These are phyloP conservation scores for Pezicula rhizophila DNA, from an alignment of 2,329 filamentous ascomycete genomes.

Conservation along the genomic window DNA sequence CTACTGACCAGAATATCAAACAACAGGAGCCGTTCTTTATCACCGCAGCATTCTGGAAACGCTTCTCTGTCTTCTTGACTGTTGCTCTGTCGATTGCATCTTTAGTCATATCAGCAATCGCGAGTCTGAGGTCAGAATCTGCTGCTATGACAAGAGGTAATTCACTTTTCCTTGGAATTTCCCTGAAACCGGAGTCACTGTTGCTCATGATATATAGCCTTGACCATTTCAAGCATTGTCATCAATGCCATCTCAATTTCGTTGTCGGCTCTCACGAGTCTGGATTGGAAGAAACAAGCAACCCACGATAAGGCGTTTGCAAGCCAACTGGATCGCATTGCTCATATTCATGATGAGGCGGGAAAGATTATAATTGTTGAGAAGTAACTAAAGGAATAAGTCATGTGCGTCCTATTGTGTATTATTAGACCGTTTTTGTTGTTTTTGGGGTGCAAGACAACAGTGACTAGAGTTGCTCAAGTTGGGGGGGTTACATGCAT, in stretches of 20 bases:
- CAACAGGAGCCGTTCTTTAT: slow-evolving; percentile 11
- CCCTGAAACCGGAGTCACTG: neutral
- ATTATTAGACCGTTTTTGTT: neutral
- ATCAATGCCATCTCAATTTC: slow-evolving; percentile 17
- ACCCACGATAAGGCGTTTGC: slow-evolving; percentile 19
- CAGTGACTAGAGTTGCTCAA: no score
- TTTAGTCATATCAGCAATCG: slow-evolving; percentile 13
- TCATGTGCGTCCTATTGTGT: neutral
- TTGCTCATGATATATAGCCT: slow-evolving; percentile 8
- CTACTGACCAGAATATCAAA: no score
- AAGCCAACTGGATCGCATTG: slow-evolving; percentile 11
- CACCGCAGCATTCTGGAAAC: slow-evolving; percentile 21
- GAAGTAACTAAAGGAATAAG: neutral
- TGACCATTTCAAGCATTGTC: slow-evolving; percentile 17
- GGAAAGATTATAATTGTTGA: slow-evolving; percentile 10
- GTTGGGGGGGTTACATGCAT: neutral
- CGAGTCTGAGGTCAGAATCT: slow-evolving; percentile 6
- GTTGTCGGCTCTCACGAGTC: slow-evolving; percentile 17
- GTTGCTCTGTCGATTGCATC: slow-evolving; percentile 13
- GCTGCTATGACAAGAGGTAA: slow-evolving; percentile 9
- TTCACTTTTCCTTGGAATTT: neutral
- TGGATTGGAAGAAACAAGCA: slow-evolving; percentile 19
- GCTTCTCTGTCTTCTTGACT: slow-evolving; percentile 16
- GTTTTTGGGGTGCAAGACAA: neutral
- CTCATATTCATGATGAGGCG: slow-evolving; percentile 15